These are phyloP conservation scores for Secale cereale DNA, from an alignment of 176 grass and related monocot species.

Conservation along the genomic window DNA sequence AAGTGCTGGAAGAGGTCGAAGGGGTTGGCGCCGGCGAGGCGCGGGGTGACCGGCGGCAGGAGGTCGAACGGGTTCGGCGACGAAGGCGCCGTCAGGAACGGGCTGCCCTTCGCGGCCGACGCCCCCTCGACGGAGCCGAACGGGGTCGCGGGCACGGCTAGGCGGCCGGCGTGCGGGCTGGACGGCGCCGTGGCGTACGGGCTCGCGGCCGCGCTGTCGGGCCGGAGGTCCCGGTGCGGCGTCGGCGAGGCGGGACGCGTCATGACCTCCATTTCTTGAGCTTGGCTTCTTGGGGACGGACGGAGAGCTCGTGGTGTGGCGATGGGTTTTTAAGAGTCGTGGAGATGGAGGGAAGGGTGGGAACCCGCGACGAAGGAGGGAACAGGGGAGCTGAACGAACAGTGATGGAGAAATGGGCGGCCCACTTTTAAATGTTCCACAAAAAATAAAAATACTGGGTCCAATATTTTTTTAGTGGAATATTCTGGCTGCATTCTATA, in stretches of 20 bases:
- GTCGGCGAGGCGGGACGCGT: constrained; percentile 14
- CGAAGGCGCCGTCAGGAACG: constrained; percentile 38
- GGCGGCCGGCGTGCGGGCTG: constrained; percentile 24
- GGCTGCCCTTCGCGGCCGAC: background rate
- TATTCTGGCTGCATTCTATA: too few species aligned
- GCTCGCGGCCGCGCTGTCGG: constrained; percentile 30
- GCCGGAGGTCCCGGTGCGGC: constrained; percentile 16
- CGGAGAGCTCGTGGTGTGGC: background rate
- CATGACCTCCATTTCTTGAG: constrained; percentile 24
- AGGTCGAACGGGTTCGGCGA: constrained; percentile 42
- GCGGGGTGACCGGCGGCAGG: constrained; percentile 34
- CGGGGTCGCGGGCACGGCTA: constrained; percentile 18
- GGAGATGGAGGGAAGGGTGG: constrained; percentile 17
- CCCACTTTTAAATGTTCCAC: background rate
- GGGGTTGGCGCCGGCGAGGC: constrained; percentile 45
- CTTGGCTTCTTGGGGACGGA: background rate
- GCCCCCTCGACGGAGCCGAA: constrained; percentile 17
- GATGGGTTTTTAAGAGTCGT: constrained; percentile 24
- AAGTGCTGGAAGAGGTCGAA: constrained; percentile 70
- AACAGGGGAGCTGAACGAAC: background rate
- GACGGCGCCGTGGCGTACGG: constrained; percentile 43
- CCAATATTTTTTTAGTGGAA: background rate
- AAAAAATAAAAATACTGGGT: background rate
- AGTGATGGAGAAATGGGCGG: background rate
- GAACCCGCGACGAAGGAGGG: constrained; percentile 39